Percentiles rank a stretch among this genome's conserved stretches.
Evolutionary conservation across 208 protist species (phyloP).

Genomic region (Crithidia brevicula): DNA sequence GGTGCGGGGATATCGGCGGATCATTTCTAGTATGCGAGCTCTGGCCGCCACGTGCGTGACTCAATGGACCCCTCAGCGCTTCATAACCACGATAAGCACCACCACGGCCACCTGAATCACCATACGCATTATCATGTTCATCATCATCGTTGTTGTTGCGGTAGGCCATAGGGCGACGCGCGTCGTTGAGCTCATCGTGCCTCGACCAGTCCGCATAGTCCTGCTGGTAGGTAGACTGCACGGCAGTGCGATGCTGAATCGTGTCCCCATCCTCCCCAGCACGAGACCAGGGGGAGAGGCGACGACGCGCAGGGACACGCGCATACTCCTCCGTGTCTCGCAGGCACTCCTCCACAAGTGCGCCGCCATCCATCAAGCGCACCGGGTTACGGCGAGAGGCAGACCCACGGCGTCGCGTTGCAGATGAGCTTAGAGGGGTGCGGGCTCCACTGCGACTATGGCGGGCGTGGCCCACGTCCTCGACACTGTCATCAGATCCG

Average conservation of each 20-base stretch:
- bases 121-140: background rate
- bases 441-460: too few species aligned
- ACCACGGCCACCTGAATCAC: too few species aligned
- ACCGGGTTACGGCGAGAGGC: background rate
- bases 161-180: too few species aligned
- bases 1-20: background rate
- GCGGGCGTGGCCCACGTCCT: background rate
- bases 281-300: too few species aligned
- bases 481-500: background rate
- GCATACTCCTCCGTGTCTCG: constrained; percentile 1
- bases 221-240: constrained; percentile 18
- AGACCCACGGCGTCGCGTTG: background rate
- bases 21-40: background rate
- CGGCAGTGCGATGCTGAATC: constrained; percentile 5
- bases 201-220: constrained; percentile 16
- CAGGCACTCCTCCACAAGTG: constrained; percentile 25
- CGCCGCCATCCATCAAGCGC: constrained; percentile 18
- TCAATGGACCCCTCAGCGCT: too few species aligned
- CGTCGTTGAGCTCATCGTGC: too few species aligned
- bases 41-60: background rate
- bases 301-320: background rate
- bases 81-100: too few species aligned
- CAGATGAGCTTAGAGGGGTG: background rate
- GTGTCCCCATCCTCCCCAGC: background rate
- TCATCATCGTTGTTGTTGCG: background rate